Percentiles rank a stretch among this genome's conserved stretches.
Evolutionary conservation across 176 grass and related monocot genomes (phyloP).

Genomic region (Triticum timopheevii): DNA sequence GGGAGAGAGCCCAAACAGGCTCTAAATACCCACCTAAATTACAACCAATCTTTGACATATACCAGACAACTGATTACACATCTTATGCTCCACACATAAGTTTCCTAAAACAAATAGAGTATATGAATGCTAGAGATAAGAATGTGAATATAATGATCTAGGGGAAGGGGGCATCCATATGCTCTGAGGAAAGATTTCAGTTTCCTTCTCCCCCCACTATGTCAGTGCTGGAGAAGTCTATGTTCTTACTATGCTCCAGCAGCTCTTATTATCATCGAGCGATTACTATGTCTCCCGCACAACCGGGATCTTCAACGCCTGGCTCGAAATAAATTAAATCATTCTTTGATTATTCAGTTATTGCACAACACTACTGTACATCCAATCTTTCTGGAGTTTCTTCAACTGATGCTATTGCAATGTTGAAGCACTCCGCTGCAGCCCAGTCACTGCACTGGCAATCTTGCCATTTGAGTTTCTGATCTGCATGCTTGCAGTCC

Average conservation of each 20-base stretch:
- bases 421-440: slow-evolving; percentile 75
- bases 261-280: slow-evolving; percentile 38
- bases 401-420: slow-evolving; percentile 49
- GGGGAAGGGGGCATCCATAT: not conserved
- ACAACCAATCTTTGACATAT: slow-evolving; percentile 54
- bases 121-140: slow-evolving; percentile 32
- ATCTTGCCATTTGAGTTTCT: slow-evolving; percentile 72
- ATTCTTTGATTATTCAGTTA: slow-evolving; percentile 28
- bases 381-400: slow-evolving; percentile 11
- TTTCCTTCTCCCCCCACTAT: slow-evolving; percentile 39
- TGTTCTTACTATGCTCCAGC: slow-evolving; percentile 28
- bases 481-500: slow-evolving; percentile 69
- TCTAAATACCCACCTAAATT: slow-evolving; percentile 26
- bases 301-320: slow-evolving; percentile 8
- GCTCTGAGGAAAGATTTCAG: slow-evolving; percentile 17
- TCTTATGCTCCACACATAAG: slow-evolving; percentile 28
- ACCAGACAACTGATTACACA: slow-evolving; percentile 45
- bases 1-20: no score
- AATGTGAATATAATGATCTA: slow-evolving; percentile 21
- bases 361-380: slow-evolving; percentile 35
- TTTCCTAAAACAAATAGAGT: slow-evolving; percentile 40
- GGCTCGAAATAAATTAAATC: slow-evolving; percentile 17
- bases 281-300: slow-evolving; percentile 7
- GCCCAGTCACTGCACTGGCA: slow-evolving; percentile 50
- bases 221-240: slow-evolving; percentile 43